Evolutionary conservation across 1,284 basidiomycete species (phyloP).

Genomic region (Apiotrichum gracile): DNA sequence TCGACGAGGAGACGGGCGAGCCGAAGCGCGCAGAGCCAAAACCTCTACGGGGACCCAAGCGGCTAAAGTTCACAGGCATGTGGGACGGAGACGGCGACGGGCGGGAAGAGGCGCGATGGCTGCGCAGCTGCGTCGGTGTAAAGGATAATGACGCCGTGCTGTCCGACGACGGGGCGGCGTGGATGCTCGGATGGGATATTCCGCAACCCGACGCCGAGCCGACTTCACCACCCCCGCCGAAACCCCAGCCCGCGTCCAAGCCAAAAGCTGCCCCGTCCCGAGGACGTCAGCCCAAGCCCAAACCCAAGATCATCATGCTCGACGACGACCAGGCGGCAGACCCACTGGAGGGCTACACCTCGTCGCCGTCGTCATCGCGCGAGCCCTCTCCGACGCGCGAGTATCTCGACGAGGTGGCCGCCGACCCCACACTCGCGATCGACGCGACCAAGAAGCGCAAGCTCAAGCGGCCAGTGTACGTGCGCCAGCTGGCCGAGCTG

Average conservation of each 20-base stretch:
- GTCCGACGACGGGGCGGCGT: constrained; percentile 4
- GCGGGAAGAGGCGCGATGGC: constrained; percentile 58
- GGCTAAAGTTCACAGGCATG: constrained; percentile 62
- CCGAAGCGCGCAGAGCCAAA: constrained; percentile 2
- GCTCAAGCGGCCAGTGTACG: constrained; percentile 68
- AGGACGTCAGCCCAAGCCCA: constrained; percentile 6
- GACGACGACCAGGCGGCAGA: constrained; percentile 58
- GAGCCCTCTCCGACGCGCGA: constrained; percentile 71
- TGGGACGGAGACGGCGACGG: constrained; percentile 79
- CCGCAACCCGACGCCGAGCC: neutral
- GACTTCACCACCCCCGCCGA: neutral
- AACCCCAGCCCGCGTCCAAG: neutral
- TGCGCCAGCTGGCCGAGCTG: constrained; percentile 69
- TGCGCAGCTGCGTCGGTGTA: constrained; percentile 54
- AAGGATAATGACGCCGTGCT: constrained; percentile 53
- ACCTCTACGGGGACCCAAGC: constrained; percentile 49
- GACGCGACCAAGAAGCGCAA: constrained; percentile 53
- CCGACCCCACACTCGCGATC: constrained; percentile 64
- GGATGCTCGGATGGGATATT: constrained; percentile 36
- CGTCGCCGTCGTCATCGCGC: constrained; percentile 59
- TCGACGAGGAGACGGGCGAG: constrained; percentile 25
- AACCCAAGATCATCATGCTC: constrained; percentile 32
- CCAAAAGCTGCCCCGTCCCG: neutral
- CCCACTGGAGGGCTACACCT: constrained; percentile 70
- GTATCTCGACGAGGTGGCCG: constrained; percentile 74